phyloP scores from a whole-genome alignment of 2,329 filamentous ascomycete species.

The Pseudogymnoascus sp. region DNA sequence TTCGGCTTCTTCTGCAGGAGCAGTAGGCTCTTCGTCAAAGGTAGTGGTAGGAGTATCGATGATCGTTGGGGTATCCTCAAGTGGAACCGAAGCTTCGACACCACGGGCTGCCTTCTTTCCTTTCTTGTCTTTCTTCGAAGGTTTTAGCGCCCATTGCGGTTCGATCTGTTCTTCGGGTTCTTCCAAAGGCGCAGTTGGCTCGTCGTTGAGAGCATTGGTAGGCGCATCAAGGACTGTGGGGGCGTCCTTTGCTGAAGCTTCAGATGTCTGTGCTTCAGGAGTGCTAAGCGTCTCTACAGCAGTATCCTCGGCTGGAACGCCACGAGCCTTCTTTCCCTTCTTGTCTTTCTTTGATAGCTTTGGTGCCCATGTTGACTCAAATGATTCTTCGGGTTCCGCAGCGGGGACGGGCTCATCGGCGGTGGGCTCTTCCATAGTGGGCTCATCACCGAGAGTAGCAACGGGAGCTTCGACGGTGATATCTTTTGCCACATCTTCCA shows the following conservation, averaged over 20 bases:
- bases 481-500: background rate
- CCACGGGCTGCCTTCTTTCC: too few species aligned
- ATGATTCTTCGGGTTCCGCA: background rate
- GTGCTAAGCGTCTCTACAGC: background rate
- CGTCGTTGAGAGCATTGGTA: background rate
- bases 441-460: background rate
- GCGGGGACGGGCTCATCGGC: background rate
- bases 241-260: background rate
- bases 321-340: constrained; percentile 31
- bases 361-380: background rate
- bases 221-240: background rate
- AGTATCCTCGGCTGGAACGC: background rate
- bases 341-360: constrained; percentile 14
- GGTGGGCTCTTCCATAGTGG: background rate
- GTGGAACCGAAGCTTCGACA: background rate
- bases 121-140: too few species aligned
- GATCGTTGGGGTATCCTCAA: background rate
- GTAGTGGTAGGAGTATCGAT: background rate
- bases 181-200: background rate
- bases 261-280: background rate
- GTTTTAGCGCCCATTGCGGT: too few species aligned
- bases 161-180: background rate
- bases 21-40: background rate
- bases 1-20: constrained; percentile 20
- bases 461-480: background rate